phyloP scores from a whole-genome alignment of 108 stramenopile species.

The Aurantiochytrium sp. region DNA sequence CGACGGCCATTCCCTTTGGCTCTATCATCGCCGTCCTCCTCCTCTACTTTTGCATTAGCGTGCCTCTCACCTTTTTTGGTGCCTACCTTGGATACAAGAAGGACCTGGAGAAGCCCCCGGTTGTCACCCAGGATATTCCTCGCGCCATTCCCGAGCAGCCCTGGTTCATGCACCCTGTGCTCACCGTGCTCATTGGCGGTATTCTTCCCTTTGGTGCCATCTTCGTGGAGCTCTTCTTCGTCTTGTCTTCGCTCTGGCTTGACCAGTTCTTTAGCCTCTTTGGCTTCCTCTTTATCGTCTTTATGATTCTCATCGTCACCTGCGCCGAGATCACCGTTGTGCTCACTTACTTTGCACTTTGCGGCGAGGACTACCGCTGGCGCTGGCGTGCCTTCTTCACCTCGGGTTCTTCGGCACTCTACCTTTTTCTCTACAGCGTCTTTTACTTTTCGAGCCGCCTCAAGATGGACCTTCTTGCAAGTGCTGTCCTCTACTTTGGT shows the following conservation, averaged over 20 bases:
- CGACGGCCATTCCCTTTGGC: slow-evolving; percentile 82
- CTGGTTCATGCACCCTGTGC: slow-evolving; percentile 77
- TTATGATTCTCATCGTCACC: slow-evolving; percentile 84
- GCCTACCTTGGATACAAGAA: slow-evolving; percentile 97
- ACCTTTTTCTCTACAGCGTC: slow-evolving; percentile 86
- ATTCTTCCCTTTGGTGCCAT: slow-evolving; percentile 92
- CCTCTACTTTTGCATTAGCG: slow-evolving; percentile 94
- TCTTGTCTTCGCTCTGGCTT: slow-evolving; percentile 85
- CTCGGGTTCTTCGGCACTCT: slow-evolving; percentile 80
- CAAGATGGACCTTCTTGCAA: slow-evolving; percentile 71
- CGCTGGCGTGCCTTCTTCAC: slow-evolving; percentile 95
- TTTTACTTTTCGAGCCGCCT: slow-evolving; percentile 78
- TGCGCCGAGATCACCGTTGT: slow-evolving; percentile 93
- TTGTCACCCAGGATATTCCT: slow-evolving; percentile 74
- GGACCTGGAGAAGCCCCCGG: slow-evolving; percentile 49
- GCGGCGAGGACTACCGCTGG: slow-evolving; percentile 97
- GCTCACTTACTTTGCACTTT: slow-evolving; percentile 96
- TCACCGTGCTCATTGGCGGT: slow-evolving; percentile 81
- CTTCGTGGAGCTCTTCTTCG: slow-evolving; percentile 96
- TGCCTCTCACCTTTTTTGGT: slow-evolving; percentile 94
- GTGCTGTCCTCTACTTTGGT: slow-evolving; percentile 84
- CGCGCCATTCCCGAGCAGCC: slow-evolving; percentile 75
- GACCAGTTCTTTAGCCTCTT: slow-evolving; percentile 98
- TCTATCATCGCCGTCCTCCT: slow-evolving; percentile 82
- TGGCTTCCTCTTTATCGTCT: slow-evolving; percentile 88